A percentile compares a stretch with the other conserved stretches of the same genome.
Conservation (phyloP, 2,329 filamentous ascomycete genomes). For the Fusarium haematococcum region DNA sequence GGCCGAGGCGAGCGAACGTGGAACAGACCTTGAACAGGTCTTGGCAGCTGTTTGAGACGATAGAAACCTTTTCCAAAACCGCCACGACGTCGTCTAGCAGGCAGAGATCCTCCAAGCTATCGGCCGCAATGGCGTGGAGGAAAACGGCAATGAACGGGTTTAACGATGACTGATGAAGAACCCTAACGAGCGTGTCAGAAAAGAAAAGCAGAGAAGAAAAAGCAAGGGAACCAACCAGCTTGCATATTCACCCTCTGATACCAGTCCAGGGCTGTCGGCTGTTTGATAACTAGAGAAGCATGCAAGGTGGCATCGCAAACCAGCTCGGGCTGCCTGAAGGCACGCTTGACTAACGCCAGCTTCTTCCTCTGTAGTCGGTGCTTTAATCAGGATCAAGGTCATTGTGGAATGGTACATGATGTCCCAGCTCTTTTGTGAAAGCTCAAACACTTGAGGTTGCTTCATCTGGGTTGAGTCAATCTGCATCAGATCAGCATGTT, state of each 20-base stretch:
- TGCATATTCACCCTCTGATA: conserved; percentile 4
- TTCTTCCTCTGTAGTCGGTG: not conserved
- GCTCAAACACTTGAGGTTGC: not conserved
- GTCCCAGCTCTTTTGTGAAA: conserved; percentile 1
- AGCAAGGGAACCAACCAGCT: not conserved
- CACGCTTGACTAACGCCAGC: not conserved
- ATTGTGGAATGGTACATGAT: conserved; percentile 3
- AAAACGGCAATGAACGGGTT: conserved; percentile 1
- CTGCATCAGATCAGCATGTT: not conserved
- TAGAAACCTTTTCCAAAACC: not conserved
- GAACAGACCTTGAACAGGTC: conserved; percentile 2
- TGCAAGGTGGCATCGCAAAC: not conserved
- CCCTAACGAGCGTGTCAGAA: not conserved
- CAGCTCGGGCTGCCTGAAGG: not conserved
- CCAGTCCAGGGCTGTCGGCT: not conserved
- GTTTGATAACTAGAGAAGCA: conserved; percentile 7
- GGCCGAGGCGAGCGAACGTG: not conserved
- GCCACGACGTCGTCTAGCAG: not conserved
- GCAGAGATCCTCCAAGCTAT: not conserved
- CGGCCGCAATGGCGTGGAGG: not conserved
- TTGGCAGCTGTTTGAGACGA: not conserved
- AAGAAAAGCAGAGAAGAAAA: not conserved
- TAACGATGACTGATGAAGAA: conserved; percentile 5
- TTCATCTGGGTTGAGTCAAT: not conserved
- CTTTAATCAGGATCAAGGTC: conserved; percentile 3